Base-by-base conservation (phyloP, 805 yeast species). In the Metschnikowia colocasiae region DNA sequence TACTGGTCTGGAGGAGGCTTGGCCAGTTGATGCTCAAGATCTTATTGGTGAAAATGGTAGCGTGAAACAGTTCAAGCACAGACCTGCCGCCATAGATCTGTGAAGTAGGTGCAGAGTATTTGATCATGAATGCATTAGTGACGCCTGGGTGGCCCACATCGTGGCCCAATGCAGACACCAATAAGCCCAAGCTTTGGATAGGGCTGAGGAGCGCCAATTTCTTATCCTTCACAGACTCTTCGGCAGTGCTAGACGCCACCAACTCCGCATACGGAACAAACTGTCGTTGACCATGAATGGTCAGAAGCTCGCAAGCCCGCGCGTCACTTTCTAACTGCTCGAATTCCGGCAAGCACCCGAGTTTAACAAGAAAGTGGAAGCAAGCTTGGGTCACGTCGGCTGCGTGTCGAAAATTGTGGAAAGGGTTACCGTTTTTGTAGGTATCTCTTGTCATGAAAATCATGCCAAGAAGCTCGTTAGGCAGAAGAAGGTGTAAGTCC, bases 121-220 rank as follows among this genome's bases (percentile, higher is more conserved):
- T 71, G 20, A 73, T 68, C 62, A 92, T 68, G 54, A 89, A 81
- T 31, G 80, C 79, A 63, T 89, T 88, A 12, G 95, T 89, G n/a
- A 90, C 81, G 1, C 98, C 99, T 0, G 98, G 98, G 65, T 94
- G 99, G 19, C 97, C 96, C 27, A 87, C 81, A 64, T 94, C 99
- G 68, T 94, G 99, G 44, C 98, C 98, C 36, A 91, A 68, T 1
- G 96, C 94, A 0, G 96, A 87, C 10, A 91, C 70, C 29, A 87
- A 74, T 23, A 89, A 66, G 1, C 85, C 79, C 40, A 86, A 67
- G 2, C 76, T 72, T 55, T 84, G 84, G 26, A 65, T 45, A 3
- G 67, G 60, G 48, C 61, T 68, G 41, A 70, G 56, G 61, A 57
- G 47, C 29, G 33, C 40, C 1, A 35, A 35, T 10, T 20, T 27